phyloP scores from a whole-genome alignment of 2,329 filamentous ascomycete genomes.

The Camillea tinctor region DNA sequence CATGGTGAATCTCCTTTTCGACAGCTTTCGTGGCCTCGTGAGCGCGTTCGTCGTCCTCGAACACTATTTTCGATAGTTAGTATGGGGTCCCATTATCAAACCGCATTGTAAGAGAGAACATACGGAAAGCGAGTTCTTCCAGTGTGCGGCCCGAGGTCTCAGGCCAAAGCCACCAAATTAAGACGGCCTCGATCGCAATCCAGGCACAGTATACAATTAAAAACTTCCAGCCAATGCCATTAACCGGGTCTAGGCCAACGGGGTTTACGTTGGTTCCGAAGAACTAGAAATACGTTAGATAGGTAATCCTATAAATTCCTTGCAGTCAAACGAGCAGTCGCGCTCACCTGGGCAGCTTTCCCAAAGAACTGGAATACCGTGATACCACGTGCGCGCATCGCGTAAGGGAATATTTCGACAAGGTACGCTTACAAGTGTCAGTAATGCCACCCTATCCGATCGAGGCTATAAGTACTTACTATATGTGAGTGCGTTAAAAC shows the following conservation, averaged over 20 bases:
- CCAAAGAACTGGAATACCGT: constrained; percentile 36
- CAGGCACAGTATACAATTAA: constrained; percentile 30
- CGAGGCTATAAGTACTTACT: constrained; percentile 34
- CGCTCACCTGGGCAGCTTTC: constrained; percentile 28
- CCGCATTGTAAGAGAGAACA: constrained; percentile 1
- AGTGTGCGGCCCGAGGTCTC: constrained; percentile 74
- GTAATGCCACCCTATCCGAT: not conserved
- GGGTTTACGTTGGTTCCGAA: constrained; percentile 39
- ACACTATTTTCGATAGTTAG: constrained; percentile 24
- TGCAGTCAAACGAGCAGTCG: no score
- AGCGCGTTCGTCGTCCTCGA: constrained; percentile 27
- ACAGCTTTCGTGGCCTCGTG: constrained; percentile 27
- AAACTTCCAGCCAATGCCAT: constrained; percentile 30
- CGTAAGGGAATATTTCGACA: constrained; percentile 54
- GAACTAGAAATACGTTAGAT: constrained; percentile 33
- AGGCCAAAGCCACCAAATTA: constrained; percentile 76
- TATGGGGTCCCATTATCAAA: not conserved
- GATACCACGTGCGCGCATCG: constrained; percentile 53
- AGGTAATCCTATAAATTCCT: no score
- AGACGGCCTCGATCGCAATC: constrained; percentile 25
- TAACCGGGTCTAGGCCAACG: constrained; percentile 32
- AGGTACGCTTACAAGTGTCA: constrained; percentile 37
- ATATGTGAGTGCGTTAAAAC: constrained; percentile 61
- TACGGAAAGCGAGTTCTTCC: constrained; percentile 53
- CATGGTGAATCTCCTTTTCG: constrained; percentile 28